Conservation (phyloP, 2,329 filamentous ascomycete species). For the Diaporthe longicolla region DNA sequence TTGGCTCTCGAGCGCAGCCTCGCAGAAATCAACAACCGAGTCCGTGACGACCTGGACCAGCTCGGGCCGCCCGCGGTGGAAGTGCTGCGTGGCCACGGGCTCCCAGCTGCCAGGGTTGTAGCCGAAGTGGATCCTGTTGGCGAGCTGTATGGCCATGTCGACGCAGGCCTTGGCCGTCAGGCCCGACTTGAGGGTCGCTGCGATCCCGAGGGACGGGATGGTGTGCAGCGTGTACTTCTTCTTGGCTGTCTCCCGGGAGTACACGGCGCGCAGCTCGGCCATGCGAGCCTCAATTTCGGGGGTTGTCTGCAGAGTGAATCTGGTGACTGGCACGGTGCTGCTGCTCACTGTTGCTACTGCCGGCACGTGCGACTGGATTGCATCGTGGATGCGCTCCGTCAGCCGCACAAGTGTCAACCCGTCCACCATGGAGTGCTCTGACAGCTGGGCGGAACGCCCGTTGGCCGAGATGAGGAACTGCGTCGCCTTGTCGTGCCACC, state of each 20-base stretch:
- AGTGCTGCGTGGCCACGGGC: constrained; percentile 45
- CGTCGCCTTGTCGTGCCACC: constrained; percentile 48
- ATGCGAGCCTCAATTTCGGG: constrained; percentile 43
- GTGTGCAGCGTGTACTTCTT: constrained; percentile 39
- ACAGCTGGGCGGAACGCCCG: constrained; percentile 44
- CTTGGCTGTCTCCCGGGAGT: constrained; percentile 23
- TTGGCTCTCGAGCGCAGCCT: constrained; percentile 13
- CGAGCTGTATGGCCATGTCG: constrained; percentile 45
- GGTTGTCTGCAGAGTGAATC: constrained; percentile 31
- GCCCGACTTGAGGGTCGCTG: constrained; percentile 27
- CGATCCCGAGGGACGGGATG: constrained; percentile 38
- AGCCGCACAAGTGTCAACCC: constrained; percentile 41
- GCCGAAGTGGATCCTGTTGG: constrained; percentile 45
- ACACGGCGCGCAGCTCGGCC: constrained; percentile 32
- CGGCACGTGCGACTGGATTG: constrained; percentile 37
- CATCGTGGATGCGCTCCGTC: constrained; percentile 41
- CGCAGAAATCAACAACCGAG: constrained; percentile 43
- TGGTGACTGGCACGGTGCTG: neutral
- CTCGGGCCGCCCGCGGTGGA: constrained; percentile 46
- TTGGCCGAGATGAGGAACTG: constrained; percentile 47
- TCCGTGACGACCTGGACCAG: constrained; percentile 44
- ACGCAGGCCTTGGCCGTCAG: constrained; percentile 43
- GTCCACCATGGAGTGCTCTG: constrained; percentile 47
- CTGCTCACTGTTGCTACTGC: neutral
- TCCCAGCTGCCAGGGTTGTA: constrained; percentile 45